Base-by-base conservation (phyloP, 805 yeast species). In the Candida chauliodis region DNA sequence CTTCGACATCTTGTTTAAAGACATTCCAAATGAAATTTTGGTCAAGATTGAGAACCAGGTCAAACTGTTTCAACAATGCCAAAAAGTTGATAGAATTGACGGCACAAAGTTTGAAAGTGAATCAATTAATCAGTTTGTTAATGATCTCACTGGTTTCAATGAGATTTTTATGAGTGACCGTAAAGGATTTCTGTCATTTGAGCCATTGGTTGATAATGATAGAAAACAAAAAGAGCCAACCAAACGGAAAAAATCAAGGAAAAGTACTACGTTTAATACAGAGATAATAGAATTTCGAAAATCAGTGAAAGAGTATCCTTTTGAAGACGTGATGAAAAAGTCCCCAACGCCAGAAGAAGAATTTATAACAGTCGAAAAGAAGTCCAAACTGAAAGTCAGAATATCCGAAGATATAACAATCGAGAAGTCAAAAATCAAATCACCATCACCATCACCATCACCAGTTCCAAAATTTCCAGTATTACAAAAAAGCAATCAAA, bases 1-100 rank as follows among this genome's bases (percentile, higher is more conserved):
- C 23, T 73, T 78, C 37, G 81, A 79, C 38, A 42, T 53, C 2
- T 30, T 52, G 6, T 49, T 64, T 35, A 41, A 48, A 18, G 63
- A 55, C 11, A 44, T 66, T 13, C 59, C 63, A 5, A 41, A 42
- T 13, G 61, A 58, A 1, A 19, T 61, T 5, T 28, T 63, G 19
- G 26, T 35, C 5, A 50, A 48, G 35, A 36, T 67, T 11, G 73
- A 68, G 36, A 33, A 34, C 8, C 56, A 56, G 30, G 42, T 66
- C 5, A 43, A 37, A 14, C 47, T 55, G 29, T 56, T 66, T 23
- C 54, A 53, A 29, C 43, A 46, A 19, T 65, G 67, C 47, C 58
- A 60, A 27, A 35, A 24, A 7, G 36, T 45, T 2, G 59, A 57
- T 29, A 51, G 55, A 26, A 37, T 47, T 2, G 32, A 47, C 6